Conservation (phyloP, 1,284 basidiomycete species). For the Heterobasidion occidentale region DNA sequence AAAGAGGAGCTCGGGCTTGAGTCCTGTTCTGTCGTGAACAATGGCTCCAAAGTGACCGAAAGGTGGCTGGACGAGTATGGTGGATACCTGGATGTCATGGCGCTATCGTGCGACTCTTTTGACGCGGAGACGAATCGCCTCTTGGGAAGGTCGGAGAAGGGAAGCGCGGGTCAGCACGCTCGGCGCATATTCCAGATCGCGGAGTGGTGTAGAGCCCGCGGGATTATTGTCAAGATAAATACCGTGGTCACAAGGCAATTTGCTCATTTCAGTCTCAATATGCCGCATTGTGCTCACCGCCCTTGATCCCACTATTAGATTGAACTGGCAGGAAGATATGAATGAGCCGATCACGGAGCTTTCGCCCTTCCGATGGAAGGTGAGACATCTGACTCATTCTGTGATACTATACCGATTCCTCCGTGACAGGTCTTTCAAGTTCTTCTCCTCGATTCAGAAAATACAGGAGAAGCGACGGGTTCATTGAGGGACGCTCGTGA, state of each 20-base stretch:
- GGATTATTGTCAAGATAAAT: slow-evolving; percentile 33
- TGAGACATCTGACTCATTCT: slow-evolving; percentile 7
- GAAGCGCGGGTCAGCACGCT: slow-evolving; percentile 18
- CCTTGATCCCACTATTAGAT: slow-evolving; percentile 7
- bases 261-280: not conserved
- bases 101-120: slow-evolving; percentile 32
- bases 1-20: slow-evolving; percentile 31
- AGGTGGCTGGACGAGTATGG: slow-evolving; percentile 32
- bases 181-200: slow-evolving; percentile 26
- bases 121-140: slow-evolving; percentile 27
- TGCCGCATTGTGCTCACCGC: not conserved
- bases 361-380: slow-evolving; percentile 26
- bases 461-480: slow-evolving; percentile 18
- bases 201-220: slow-evolving; percentile 25
- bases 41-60: slow-evolving; percentile 33
- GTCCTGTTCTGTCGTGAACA: slow-evolving; percentile 31
- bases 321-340: slow-evolving; percentile 31
- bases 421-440: slow-evolving; percentile 22
- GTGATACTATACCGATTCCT: not conserved
- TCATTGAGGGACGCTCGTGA: slow-evolving; percentile 27
- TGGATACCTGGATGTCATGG: slow-evolving; percentile 32
- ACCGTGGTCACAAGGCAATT: slow-evolving; percentile 25
- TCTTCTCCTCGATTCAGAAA: slow-evolving; percentile 28
- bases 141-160: slow-evolving; percentile 25
- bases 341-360: slow-evolving; percentile 20